These are phyloP conservation scores for Verticillium albo-atrum DNA, from an alignment of 2,329 filamentous ascomycete genomes.

Conservation along the genomic window DNA sequence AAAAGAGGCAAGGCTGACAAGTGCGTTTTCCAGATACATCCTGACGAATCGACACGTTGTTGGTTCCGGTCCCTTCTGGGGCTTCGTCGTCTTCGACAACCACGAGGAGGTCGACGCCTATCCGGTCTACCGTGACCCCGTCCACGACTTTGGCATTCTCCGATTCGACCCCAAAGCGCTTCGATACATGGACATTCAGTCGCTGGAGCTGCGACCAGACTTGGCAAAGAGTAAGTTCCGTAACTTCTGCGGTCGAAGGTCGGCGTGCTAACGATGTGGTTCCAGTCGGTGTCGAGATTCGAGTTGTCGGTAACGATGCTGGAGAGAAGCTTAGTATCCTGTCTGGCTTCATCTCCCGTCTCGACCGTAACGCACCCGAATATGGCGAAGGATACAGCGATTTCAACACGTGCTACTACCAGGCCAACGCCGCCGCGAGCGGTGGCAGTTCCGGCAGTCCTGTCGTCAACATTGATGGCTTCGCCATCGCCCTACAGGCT, in stretches of 20 bases:
- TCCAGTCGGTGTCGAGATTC: constrained; percentile 82
- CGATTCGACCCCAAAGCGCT: constrained; percentile 94
- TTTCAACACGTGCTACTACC: constrained; percentile 95
- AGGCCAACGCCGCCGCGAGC: constrained; percentile 93
- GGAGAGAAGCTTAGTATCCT: constrained; percentile 98
- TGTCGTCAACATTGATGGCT: constrained; percentile 91
- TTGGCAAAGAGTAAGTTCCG: constrained; percentile 58
- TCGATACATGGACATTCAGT: constrained; percentile 91
- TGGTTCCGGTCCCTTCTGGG: constrained; percentile 93
- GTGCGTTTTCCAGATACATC: constrained; percentile 55
- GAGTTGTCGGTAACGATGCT: constrained; percentile 97
- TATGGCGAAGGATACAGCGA: constrained; percentile 98
- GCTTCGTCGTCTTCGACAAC: constrained; percentile 97
- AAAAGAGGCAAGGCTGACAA: not conserved
- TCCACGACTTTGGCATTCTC: constrained; percentile 97
- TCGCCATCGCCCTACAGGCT: constrained; percentile 87
- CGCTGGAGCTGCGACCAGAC: constrained; percentile 77
- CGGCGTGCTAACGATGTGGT: constrained; percentile 10
- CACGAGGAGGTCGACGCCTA: constrained; percentile 95
- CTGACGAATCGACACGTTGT: constrained; percentile 91
- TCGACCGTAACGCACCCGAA: constrained; percentile 95
- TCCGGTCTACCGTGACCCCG: constrained; percentile 94
- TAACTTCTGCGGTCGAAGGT: not conserved
- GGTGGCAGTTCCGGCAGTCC: constrained; percentile 98
- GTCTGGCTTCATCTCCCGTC: constrained; percentile 91